Evolutionary conservation across 768 basidiomycete genomes (phyloP).

Genomic region (Lentinula aciculospora): DNA sequence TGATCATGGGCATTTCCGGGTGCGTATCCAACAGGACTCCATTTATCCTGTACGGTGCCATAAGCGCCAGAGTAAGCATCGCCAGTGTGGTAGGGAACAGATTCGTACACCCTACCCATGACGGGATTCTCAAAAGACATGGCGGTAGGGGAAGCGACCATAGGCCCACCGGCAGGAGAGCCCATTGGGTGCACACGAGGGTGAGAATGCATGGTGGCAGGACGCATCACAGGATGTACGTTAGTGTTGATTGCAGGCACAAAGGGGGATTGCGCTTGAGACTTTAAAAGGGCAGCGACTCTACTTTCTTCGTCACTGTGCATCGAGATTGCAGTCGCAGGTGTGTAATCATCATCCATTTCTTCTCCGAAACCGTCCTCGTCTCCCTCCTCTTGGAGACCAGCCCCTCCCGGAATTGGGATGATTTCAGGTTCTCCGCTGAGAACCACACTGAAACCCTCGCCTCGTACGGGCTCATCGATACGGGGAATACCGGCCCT

Average conservation of each 20-base stretch:
- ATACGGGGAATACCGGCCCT: conserved; percentile 64
- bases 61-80: conserved; percentile 16
- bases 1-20: conserved; percentile 4
- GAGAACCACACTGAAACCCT: conserved; percentile 70
- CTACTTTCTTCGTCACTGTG: conserved; percentile 7
- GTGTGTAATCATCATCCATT: conserved; percentile 17
- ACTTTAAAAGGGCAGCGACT: not conserved
- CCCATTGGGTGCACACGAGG: not conserved
- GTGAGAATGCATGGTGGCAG: conserved; percentile 9
- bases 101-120: conserved; percentile 22
- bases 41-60: conserved; percentile 9
- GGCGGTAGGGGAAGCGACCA: conserved; percentile 37
- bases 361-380: conserved; percentile 37
- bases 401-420: conserved; percentile 48
- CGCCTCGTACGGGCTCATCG: conserved; percentile 68
- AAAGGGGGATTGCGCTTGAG: conserved; percentile 12
- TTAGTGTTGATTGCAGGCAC: conserved; percentile 1
- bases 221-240: conserved; percentile 9
- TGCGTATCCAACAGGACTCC: not conserved
- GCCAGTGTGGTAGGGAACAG: not conserved
- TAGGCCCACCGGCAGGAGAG: conserved; percentile 24
- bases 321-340: conserved; percentile 17
- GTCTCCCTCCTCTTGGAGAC: conserved; percentile 40
- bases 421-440: conserved; percentile 66
- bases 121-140: conserved; percentile 51